Percentiles rank a stretch among this genome's conserved stretches.
Conservation (phyloP, 176 grass and related monocot species). For the Musa itinerans region DNA sequence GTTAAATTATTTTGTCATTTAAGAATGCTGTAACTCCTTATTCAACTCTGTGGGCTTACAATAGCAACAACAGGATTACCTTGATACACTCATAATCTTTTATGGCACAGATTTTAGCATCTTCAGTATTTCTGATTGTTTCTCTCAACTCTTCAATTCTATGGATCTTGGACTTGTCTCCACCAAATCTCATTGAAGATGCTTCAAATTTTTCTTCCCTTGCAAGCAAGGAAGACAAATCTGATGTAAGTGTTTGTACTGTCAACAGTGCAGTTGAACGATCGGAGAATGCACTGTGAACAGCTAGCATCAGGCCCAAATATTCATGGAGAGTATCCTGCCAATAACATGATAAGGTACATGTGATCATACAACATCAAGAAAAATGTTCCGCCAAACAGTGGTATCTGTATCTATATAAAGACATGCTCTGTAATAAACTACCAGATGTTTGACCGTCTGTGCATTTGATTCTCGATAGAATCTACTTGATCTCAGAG, state of each 20-base stretch:
- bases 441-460: slow-evolving; percentile 67
- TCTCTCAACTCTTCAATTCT: slow-evolving; percentile 72
- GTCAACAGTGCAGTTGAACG: slow-evolving; percentile 58
- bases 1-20: neutral
- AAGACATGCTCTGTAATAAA: neutral
- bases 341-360: slow-evolving; percentile 26
- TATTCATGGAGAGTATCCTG: slow-evolving; percentile 75
- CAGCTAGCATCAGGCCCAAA: slow-evolving; percentile 57
- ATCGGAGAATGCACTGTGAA: slow-evolving; percentile 76
- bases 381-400: neutral
- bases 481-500: slow-evolving; percentile 61
- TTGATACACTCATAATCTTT: slow-evolving; percentile 74
- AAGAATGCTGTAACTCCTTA: neutral
- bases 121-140: slow-evolving; percentile 56
- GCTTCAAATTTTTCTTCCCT: slow-evolving; percentile 57
- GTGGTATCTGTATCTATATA: neutral
- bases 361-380: slow-evolving; percentile 15
- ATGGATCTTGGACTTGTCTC: slow-evolving; percentile 46
- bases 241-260: slow-evolving; percentile 52
- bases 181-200: slow-evolving; percentile 55
- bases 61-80: slow-evolving; percentile 27
- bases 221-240: slow-evolving; percentile 50
- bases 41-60: neutral
- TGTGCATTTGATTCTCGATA: slow-evolving; percentile 59
- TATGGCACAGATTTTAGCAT: slow-evolving; percentile 49